Base-by-base conservation (phyloP, 148 eudicot species). In the Rhododendron griersonianum region DNA sequence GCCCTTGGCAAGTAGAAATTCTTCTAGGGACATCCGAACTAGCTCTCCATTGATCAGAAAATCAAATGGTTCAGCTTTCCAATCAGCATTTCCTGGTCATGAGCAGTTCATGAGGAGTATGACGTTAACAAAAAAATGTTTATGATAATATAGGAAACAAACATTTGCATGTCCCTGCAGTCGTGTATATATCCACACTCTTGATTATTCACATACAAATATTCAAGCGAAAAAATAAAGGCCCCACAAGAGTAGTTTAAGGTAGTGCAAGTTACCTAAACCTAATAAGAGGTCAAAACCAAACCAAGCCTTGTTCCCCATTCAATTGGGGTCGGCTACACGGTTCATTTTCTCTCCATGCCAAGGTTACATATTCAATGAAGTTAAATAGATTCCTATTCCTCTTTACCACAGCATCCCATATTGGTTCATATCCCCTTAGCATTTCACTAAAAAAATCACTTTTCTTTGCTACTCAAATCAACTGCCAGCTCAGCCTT, bases 1-100 rank as follows among this genome's bases (percentile, higher is more conserved):
- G 84, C 95, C 95, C 91, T 95, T 96, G 80, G 94, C 98, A 80
- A 94, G 87, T 77, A 96, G 96, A 88, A 96, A 96, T 82, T 94
- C 92, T 83, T 95, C 96, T 30, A 96, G 98, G 16, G 98, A 90
- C 99, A 95, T 91, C 25, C 99, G 93, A 87, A 96, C 92, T 81
- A 96, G 88, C 94, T 94, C 98, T 78, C 94, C 96, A 88, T 93
- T 88, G 84, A 96, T 93, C 45, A 96, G 87, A 79, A 96, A 96
- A 92, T 96, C 99, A 80, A 96, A 96, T 2, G 96, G 94, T 82
- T 96, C 96, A 61, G 89, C 44, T 50, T 90, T 85, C 98, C 98
- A 95, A 47, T 94, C 96, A 83, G 90, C 93, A 91, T 91, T 83
- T 80, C 80, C 98, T 95, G 88, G 48, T 33, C n/a, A 80, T 55